Percentiles rank a stretch among this genome's conserved stretches.
phyloP scores from a whole-genome alignment of 257 asterid species.

The Penstemon barbatus region DNA sequence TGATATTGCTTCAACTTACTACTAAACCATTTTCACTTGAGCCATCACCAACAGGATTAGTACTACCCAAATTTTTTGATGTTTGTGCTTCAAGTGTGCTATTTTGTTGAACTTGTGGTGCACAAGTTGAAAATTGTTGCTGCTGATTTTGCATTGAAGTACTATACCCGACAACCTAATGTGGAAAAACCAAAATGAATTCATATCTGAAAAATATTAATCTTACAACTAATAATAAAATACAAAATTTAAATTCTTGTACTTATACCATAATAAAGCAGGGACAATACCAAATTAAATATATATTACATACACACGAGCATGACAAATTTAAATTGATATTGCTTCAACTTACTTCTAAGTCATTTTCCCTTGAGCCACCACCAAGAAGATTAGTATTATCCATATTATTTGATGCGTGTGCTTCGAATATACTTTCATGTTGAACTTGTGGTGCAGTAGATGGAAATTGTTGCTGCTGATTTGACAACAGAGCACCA shows the following conservation, averaged over 20 bases:
- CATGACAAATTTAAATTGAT: neutral
- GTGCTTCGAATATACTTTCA: no score
- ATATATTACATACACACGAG: neutral
- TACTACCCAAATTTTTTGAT: slow-evolving; percentile 16
- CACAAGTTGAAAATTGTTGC: slow-evolving; percentile 9
- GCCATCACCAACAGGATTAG: slow-evolving; percentile 14
- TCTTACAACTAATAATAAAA: no score
- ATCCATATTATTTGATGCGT: no score
- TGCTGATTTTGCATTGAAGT: slow-evolving; percentile 21
- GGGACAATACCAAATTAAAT: no score
- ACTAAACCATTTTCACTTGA: slow-evolving; percentile 25
- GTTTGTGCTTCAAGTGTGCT: slow-evolving; percentile 10
- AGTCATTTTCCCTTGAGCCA: neutral
- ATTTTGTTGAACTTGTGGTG: slow-evolving; percentile 13
- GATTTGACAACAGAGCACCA: no score
- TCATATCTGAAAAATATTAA: neutral
- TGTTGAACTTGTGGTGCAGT: no score
- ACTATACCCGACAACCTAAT: slow-evolving; percentile 7
- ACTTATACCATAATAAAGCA: no score
- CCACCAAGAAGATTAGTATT: slow-evolving; percentile 2
- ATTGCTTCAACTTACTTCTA: slow-evolving; percentile 22
- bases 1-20: slow-evolving; percentile 27
- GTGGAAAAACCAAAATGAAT: neutral
- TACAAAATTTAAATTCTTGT: no score
- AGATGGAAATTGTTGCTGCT: no score